phyloP scores from a whole-genome alignment of 805 yeast genomes.

The Zygosaccharomyces bisporus region DNA sequence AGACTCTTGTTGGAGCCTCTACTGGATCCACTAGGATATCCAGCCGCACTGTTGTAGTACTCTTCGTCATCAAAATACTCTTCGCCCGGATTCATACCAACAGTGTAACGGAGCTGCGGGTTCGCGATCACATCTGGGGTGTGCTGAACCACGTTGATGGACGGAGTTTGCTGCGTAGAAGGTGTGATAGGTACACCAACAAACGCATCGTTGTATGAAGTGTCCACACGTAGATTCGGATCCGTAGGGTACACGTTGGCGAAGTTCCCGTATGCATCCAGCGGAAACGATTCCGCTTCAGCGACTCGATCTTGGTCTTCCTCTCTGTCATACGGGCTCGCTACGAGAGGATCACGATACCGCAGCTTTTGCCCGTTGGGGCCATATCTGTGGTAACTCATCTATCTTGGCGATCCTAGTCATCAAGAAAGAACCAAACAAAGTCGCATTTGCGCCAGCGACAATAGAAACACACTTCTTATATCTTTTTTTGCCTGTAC shows the following conservation, averaged over 20 bases:
- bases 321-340: conserved; percentile 4
- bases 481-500: background rate
- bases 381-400: conserved; percentile 7
- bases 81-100: background rate
- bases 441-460: background rate
- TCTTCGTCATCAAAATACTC: conserved; percentile 28
- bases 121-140: conserved; percentile 24
- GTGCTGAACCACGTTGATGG: conserved; percentile 29
- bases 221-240: conserved; percentile 15
- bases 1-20: conserved; percentile 15
- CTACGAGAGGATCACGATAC: conserved; percentile 6
- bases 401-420: conserved; percentile 1
- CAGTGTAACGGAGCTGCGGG: conserved; percentile 8
- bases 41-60: conserved; percentile 15
- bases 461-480: conserved; percentile 2
- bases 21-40: conserved; percentile 14
- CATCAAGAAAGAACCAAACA: background rate
- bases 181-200: conserved; percentile 11
- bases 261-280: conserved; percentile 20
- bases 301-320: conserved; percentile 3
- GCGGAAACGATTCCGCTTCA: conserved; percentile 4
- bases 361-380: conserved; percentile 4
- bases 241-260: conserved; percentile 19
- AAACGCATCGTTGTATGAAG: conserved; percentile 26
- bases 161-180: conserved; percentile 21